Evolutionary conservation across 2,329 filamentous ascomycete genomes (phyloP).

Genomic region (Xylaria sp.): DNA sequence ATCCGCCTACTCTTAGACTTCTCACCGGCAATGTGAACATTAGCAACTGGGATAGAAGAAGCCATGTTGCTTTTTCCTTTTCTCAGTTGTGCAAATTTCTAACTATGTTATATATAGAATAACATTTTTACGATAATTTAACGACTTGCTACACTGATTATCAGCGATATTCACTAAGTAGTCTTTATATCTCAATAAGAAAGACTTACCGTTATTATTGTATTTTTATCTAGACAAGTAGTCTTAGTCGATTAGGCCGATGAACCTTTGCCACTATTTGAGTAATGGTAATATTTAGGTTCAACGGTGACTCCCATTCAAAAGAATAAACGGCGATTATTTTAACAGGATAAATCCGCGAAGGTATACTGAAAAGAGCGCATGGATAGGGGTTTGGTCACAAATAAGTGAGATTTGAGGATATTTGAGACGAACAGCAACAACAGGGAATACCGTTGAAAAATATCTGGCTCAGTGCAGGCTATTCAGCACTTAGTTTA

Average conservation of each 20-base stretch:
- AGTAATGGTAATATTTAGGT: neutral
- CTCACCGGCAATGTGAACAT: conserved; percentile 45
- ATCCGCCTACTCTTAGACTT: conserved; percentile 45
- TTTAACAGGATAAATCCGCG: neutral
- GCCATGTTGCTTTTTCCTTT: conserved; percentile 49
- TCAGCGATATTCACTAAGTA: conserved; percentile 21
- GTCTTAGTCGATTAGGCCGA: neutral
- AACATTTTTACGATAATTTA: conserved; percentile 38
- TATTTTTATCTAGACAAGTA: neutral
- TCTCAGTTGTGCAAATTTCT: conserved; percentile 37
- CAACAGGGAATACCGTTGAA: conserved; percentile 11
- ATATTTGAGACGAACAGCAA: conserved; percentile 26
- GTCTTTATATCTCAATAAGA: neutral
- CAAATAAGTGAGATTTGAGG: conserved; percentile 14
- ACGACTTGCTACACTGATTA: conserved; percentile 6
- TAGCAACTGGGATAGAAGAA: conserved; percentile 47
- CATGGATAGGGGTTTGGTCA: neutral
- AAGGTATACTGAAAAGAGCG: neutral
- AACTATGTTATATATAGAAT: conserved; percentile 43
- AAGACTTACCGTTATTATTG: conserved; percentile 21
- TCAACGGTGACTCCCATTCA: neutral
- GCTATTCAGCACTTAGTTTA: conserved; percentile 7
- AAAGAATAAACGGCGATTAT: neutral
- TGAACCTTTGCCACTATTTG: neutral
- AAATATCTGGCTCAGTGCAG: conserved; percentile 3